These are phyloP conservation scores for Achaetomiella virescens DNA, from an alignment of 495 filamentous ascomycete species.

Conservation along the genomic window DNA sequence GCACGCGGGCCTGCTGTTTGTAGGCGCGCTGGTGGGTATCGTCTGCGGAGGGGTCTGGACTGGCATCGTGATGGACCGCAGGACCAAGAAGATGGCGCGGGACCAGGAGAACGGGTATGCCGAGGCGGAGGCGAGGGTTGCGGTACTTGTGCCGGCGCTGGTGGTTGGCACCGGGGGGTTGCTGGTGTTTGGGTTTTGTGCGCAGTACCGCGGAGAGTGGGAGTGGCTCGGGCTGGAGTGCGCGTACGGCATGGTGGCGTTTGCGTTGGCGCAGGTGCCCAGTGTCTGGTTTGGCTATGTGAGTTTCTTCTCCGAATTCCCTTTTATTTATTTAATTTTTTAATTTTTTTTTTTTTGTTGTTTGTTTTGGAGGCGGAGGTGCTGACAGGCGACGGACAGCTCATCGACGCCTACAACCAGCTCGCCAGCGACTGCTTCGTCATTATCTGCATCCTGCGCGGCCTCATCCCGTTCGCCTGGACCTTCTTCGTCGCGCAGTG, in stretches of 20 bases:
- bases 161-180: constrained; percentile 23
- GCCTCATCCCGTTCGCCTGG: constrained; percentile 27
- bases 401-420: constrained; percentile 29
- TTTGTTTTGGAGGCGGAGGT: too few species aligned
- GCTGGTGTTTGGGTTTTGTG: constrained; percentile 30
- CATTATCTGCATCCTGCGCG: constrained; percentile 29
- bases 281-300: constrained; percentile 30
- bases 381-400: constrained; percentile 7
- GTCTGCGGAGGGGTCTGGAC: constrained; percentile 17
- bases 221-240: constrained; percentile 29
- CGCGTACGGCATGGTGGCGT: constrained; percentile 27
- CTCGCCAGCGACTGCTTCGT: constrained; percentile 31
- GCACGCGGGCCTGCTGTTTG: constrained; percentile 21
- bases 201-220: constrained; percentile 13
- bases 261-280: constrained; percentile 28
- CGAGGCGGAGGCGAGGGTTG: constrained; percentile 25
- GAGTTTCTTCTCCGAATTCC: constrained; percentile 13
- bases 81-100: constrained; percentile 13
- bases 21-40: constrained; percentile 26
- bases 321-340: too few species aligned
- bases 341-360: too few species aligned
- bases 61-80: constrained; percentile 13
- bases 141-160: constrained; percentile 23
- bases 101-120: constrained; percentile 19
- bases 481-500: constrained; percentile 26